Percentiles rank a stretch among this genome's conserved stretches.
Conservation (phyloP, 2,329 filamentous ascomycete genomes). For the Daldinia eschscholtzii region DNA sequence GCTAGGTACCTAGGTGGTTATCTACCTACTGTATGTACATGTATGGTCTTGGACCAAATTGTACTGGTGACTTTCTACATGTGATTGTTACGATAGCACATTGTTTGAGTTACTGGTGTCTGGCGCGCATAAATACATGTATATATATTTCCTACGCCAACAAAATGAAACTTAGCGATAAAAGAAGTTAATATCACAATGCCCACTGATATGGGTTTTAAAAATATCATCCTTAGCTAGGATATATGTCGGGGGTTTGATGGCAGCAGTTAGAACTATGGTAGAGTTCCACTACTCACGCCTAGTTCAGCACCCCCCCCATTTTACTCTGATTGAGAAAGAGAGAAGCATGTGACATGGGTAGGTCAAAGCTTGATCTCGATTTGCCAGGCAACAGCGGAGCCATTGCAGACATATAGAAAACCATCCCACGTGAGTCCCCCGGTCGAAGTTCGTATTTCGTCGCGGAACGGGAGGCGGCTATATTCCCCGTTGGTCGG, state of each 20-base stretch:
- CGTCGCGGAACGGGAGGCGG: slow-evolving; percentile 13
- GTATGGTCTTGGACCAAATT: too few species aligned
- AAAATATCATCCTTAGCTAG: background rate
- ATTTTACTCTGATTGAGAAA: background rate
- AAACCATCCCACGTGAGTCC: background rate
- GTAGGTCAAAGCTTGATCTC: background rate
- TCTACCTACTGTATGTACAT: too few species aligned
- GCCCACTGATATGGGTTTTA: too few species aligned
- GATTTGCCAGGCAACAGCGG: background rate
- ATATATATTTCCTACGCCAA: too few species aligned
- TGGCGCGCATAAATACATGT: too few species aligned
- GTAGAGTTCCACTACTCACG: background rate
- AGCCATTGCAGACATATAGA: background rate
- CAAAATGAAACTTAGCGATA: too few species aligned
- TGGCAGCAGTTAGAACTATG: background rate
- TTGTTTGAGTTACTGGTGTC: too few species aligned
- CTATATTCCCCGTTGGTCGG: slow-evolving; percentile 11
- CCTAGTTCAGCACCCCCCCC: background rate
- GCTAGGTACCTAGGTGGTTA: too few species aligned
- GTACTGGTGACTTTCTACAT: too few species aligned
- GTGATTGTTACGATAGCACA: too few species aligned
- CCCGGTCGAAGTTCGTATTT: background rate
- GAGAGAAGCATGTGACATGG: background rate
- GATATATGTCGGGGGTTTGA: background rate
- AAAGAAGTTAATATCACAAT: too few species aligned